Evolutionary conservation across 345 rosid genomes (phyloP).

Genomic region (Ricinus communis): DNA sequence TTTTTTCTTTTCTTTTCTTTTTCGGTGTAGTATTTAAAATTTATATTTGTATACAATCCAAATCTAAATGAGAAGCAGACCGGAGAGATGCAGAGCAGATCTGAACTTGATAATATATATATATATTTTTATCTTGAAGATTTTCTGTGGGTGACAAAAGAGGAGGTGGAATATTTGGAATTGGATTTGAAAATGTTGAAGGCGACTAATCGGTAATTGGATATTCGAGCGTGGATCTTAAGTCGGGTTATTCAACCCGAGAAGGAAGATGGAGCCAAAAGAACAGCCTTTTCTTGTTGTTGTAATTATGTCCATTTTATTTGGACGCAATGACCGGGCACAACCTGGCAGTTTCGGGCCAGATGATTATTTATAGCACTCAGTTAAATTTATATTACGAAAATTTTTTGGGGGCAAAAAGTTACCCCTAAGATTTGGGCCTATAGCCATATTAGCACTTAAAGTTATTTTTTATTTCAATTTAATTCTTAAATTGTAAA

Average conservation of each 20-base stretch:
- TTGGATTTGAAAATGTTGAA: conserved; percentile 7
- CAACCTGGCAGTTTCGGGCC: not conserved
- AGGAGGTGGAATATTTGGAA: no score
- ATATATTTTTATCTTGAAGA: not conserved
- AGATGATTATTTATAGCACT: no score
- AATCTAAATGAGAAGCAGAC: not conserved
- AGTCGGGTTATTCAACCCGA: not conserved
- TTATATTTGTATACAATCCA: not conserved
- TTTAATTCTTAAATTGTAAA: no score
- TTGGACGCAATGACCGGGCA: not conserved
- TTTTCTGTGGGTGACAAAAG: not conserved
- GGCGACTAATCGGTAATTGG: not conserved
- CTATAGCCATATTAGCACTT: no score
- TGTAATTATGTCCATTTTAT: no score
- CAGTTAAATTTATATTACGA: no score
- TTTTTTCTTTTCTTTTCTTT: no score
- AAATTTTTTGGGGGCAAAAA: no score
- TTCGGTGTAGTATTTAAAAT: no score
- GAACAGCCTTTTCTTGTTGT: not conserved
- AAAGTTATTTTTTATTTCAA: no score
- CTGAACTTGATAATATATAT: not conserved
- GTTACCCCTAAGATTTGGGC: no score
- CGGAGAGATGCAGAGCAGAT: not conserved
- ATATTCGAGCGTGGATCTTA: not conserved
- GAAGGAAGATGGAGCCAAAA: not conserved